Conservation (phyloP, 768 basidiomycete species). For the Boletellus ananiceps region DNA sequence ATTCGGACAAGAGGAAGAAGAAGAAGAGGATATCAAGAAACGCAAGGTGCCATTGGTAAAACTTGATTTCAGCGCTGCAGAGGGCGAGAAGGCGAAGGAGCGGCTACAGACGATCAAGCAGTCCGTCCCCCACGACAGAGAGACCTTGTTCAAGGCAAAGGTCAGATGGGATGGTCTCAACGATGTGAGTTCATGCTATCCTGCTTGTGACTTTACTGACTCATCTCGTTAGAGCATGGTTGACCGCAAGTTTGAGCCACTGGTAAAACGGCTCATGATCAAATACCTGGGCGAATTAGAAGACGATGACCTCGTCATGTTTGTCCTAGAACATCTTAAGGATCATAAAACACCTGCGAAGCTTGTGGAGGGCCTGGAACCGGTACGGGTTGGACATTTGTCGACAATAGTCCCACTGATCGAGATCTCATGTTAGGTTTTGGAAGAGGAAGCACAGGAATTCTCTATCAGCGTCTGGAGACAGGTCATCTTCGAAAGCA, state of each 20-base stretch:
- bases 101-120: conserved; percentile 72
- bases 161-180: conserved; percentile 90
- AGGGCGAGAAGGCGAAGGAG: conserved; percentile 76
- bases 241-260: conserved; percentile 79
- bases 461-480: conserved; percentile 82
- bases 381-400: conserved; percentile 53
- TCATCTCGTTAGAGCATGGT: conserved; percentile 58
- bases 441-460: conserved; percentile 87
- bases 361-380: conserved; percentile 85
- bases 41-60: conserved; percentile 85
- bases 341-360: conserved; percentile 85
- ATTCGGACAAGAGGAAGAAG: conserved; percentile 82
- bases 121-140: conserved; percentile 73
- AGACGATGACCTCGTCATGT: conserved; percentile 92
- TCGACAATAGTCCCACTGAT: conserved; percentile 2
- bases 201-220: conserved; percentile 12
- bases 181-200: conserved; percentile 53
- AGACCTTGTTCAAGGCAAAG: conserved; percentile 75
- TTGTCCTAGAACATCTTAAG: conserved; percentile 87
- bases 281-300: conserved; percentile 90
- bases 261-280: conserved; percentile 77
- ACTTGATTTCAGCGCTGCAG: conserved; percentile 83
- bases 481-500: conserved; percentile 91
- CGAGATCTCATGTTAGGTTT: conserved; percentile 48
- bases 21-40: conserved; percentile 75